phyloP scores from a whole-genome alignment of 306 rosid species.

The Rosa multiflora region DNA sequence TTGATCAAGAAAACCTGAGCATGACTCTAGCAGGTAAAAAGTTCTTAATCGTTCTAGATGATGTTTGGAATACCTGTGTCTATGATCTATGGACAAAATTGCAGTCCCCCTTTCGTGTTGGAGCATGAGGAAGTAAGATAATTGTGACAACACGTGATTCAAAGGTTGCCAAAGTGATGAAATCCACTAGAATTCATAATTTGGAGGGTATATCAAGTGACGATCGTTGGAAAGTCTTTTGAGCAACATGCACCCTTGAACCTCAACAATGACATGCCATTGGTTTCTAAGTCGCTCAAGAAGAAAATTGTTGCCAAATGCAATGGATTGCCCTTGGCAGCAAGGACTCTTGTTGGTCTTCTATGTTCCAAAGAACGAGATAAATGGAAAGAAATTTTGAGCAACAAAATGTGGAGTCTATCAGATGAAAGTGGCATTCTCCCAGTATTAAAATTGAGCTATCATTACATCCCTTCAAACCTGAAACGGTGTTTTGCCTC shows the following conservation, averaged over 20 bases:
- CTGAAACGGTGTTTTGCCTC: no score
- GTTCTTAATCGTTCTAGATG: conserved; percentile 23
- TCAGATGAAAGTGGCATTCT: no score
- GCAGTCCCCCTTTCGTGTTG: not conserved
- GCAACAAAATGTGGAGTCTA: no score
- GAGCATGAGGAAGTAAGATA: conserved; percentile 11
- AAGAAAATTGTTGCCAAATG: conserved; percentile 16
- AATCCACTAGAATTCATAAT: not conserved
- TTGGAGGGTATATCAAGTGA: not conserved
- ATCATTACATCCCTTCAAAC: no score
- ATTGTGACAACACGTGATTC: conserved; percentile 26
- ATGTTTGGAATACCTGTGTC: conserved; percentile 20
- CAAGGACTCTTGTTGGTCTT: not conserved
- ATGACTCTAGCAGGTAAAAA: not conserved
- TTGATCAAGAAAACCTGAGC: not conserved
- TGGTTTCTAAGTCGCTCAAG: not conserved
- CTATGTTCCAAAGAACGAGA: not conserved
- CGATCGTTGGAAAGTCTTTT: conserved; percentile 19
- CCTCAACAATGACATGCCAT: not conserved
- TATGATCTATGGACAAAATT: conserved; percentile 1
- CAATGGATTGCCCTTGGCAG: conserved; percentile 7
- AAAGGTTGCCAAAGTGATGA: conserved; percentile 6
- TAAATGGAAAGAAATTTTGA: not conserved
- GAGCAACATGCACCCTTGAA: conserved; percentile 3
- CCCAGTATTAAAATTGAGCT: no score